These are phyloP conservation scores for Mucor piriformis DNA, from an alignment of 371 early-diverging fungal genomes.

Conservation along the genomic window DNA sequence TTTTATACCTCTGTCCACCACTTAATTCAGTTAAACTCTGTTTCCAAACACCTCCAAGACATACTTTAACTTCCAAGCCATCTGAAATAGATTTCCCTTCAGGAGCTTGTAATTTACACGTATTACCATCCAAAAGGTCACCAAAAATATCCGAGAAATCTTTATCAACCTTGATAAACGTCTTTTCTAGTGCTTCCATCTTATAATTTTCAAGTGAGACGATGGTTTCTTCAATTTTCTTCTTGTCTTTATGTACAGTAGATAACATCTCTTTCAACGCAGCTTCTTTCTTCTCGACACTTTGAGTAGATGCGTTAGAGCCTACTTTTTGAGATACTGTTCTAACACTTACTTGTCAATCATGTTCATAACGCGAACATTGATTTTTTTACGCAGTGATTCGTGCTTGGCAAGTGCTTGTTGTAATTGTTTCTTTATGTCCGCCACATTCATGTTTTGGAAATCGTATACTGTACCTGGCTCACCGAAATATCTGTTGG, in stretches of 20 bases:
- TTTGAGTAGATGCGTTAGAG: too few species aligned
- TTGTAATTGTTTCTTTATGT: slow-evolving; percentile 70
- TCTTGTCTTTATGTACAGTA: slow-evolving; percentile 90
- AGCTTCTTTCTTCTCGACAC: slow-evolving; percentile 89
- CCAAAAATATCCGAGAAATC: slow-evolving; percentile 97
- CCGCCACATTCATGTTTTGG: slow-evolving; percentile 65
- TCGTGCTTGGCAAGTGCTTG: slow-evolving; percentile 77
- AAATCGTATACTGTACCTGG: slow-evolving; percentile 83
- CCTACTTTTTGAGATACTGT: too few species aligned
- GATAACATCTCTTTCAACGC: slow-evolving; percentile 83
- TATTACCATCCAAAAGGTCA: slow-evolving; percentile 91
- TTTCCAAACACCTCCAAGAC: slow-evolving; percentile 98
- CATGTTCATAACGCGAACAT: slow-evolving; percentile 93
- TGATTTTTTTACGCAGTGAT: slow-evolving; percentile 83
- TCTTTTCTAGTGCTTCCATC: slow-evolving; percentile 84
- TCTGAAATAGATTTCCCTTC: slow-evolving; percentile 83
- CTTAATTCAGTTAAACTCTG: slow-evolving; percentile 96
- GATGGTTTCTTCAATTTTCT: slow-evolving; percentile 95
- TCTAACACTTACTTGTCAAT: slow-evolving; percentile 88
- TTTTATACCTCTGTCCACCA: slow-evolving; percentile 94
- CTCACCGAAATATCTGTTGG: slow-evolving; percentile 73
- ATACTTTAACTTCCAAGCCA: slow-evolving; percentile 95
- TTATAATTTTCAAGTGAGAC: slow-evolving; percentile 87
- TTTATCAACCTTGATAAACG: slow-evolving; percentile 89
- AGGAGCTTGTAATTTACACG: slow-evolving; percentile 84